phyloP scores from a whole-genome alignment of 345 rosid genomes.

The Gossypium mustelinum region DNA sequence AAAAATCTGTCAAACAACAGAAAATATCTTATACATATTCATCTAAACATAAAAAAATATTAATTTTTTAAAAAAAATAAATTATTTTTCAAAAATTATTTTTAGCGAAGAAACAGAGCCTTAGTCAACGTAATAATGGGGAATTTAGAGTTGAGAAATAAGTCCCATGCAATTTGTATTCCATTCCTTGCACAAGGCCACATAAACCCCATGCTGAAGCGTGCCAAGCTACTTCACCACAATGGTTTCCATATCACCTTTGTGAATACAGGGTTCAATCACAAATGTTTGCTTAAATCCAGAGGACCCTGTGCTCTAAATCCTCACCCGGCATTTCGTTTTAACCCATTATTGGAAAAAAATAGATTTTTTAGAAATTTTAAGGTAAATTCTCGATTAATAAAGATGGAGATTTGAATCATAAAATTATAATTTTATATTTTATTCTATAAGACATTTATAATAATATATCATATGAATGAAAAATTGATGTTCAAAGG shows the following conservation, averaged over 20 bases:
- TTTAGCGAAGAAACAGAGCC: fast-evolving
- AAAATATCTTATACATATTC: no score
- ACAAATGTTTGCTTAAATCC: not conserved
- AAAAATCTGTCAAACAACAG: no score
- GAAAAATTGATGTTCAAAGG: no score
- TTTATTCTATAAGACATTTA: no score
- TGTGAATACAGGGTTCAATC: constrained; percentile 29
- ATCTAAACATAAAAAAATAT: no score
- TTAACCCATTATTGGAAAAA: not conserved
- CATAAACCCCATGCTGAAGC: constrained; percentile 40
- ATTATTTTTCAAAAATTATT: no score
- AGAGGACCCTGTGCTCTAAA: not conserved
- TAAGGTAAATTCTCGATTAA: no score
- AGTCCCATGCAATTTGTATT: constrained; percentile 31
- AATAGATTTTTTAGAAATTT: no score
- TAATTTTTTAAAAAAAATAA: no score
- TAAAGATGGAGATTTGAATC: no score
- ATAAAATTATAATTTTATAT: no score
- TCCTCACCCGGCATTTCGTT: not conserved
- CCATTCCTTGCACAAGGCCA: constrained; percentile 38
- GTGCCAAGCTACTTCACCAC: constrained; percentile 48
- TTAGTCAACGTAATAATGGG: not conserved
- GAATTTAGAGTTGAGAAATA: not conserved
- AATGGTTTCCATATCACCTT: constrained; percentile 45
- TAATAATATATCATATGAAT: no score